These are phyloP conservation scores for Singerocomus inundabilis DNA, from an alignment of 1,284 basidiomycete species.

Conservation along the genomic window DNA sequence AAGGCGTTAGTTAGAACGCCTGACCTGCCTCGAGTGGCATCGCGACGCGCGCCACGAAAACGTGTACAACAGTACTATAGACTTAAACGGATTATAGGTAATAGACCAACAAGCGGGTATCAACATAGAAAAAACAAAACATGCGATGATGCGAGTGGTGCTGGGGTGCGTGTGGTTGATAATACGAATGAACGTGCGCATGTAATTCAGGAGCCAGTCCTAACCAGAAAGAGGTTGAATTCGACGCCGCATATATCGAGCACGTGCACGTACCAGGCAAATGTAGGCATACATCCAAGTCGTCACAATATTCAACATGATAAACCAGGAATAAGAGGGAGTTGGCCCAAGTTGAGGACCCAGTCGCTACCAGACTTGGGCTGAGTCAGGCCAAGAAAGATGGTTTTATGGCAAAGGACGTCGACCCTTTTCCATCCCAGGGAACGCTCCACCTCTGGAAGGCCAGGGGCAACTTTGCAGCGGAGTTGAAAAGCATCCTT, in stretches of 20 bases:
- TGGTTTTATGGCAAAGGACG: slow-evolving; percentile 41
- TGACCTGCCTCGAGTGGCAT: slow-evolving; percentile 12
- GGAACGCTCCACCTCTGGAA: slow-evolving; percentile 36
- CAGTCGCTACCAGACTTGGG: slow-evolving; percentile 33
- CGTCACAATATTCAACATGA: slow-evolving; percentile 8
- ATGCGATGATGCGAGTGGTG: slow-evolving; percentile 17
- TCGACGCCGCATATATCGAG: neutral
- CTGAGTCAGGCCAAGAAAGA: slow-evolving; percentile 42
- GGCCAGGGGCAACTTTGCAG: slow-evolving; percentile 41
- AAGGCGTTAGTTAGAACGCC: slow-evolving; percentile 6
- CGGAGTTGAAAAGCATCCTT: slow-evolving; percentile 43
- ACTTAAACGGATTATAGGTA: slow-evolving; percentile 6
- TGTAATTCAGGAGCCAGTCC: slow-evolving; percentile 25
- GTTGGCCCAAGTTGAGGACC: slow-evolving; percentile 35
- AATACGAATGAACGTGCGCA: slow-evolving; percentile 20
- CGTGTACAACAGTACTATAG: slow-evolving; percentile 15
- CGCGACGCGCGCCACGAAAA: slow-evolving; percentile 4
- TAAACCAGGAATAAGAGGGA: slow-evolving; percentile 1
- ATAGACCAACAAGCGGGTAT: slow-evolving; percentile 12
- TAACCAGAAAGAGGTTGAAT: slow-evolving; percentile 6
- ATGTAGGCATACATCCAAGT: slow-evolving; percentile 10
- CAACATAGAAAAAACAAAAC: slow-evolving; percentile 3
- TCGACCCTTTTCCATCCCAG: slow-evolving; percentile 52
- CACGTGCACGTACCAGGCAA: slow-evolving; percentile 16
- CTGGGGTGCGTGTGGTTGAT: slow-evolving; percentile 10